Evolutionary conservation across 2,329 filamentous ascomycete genomes (phyloP).

Genomic region (Raffaelea ambrosiae): DNA sequence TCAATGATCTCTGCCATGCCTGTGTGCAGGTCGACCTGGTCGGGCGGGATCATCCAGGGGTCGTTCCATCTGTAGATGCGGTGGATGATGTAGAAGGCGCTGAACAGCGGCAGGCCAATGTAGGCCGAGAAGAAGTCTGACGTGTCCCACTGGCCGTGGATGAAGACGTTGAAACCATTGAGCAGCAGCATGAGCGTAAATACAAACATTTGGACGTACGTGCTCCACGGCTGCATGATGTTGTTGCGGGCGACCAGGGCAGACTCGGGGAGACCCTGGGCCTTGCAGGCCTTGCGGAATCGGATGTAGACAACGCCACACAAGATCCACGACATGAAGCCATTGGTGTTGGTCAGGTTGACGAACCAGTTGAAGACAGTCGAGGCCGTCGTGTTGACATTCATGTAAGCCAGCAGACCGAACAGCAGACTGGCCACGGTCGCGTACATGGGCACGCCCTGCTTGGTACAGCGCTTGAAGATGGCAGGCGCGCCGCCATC

Average conservation of each 20-base stretch:
- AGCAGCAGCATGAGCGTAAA: not conserved
- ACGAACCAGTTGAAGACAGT: constrained; percentile 32
- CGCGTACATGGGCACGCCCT: constrained; percentile 29
- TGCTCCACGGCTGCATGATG: not conserved
- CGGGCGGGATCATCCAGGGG: not conserved
- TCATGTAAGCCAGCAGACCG: constrained; percentile 28
- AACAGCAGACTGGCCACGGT: constrained; percentile 24
- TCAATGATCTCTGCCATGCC: not conserved
- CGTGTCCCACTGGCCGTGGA: not conserved
- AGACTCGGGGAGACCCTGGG: not conserved
- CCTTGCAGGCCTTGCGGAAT: not conserved
- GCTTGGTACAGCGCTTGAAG: constrained; percentile 22
- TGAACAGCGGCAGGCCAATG: not conserved
- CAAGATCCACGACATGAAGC: not conserved
- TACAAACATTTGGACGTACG: not conserved
- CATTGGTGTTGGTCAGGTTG: constrained; percentile 15
- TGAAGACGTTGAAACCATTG: not conserved
- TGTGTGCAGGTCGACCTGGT: not conserved
- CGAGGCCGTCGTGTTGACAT: constrained; percentile 23
- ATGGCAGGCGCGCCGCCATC: constrained; percentile 28
- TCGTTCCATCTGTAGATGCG: no score
- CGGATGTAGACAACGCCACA: not conserved
- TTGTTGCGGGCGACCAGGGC: not conserved
- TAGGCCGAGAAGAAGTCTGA: not conserved
- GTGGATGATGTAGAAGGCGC: not conserved